A percentile compares a stretch with the other conserved stretches of the same genome.
These are phyloP conservation scores for Deinandra increscens DNA, from an alignment of 129 eudicot species.

Conservation along the genomic window DNA sequence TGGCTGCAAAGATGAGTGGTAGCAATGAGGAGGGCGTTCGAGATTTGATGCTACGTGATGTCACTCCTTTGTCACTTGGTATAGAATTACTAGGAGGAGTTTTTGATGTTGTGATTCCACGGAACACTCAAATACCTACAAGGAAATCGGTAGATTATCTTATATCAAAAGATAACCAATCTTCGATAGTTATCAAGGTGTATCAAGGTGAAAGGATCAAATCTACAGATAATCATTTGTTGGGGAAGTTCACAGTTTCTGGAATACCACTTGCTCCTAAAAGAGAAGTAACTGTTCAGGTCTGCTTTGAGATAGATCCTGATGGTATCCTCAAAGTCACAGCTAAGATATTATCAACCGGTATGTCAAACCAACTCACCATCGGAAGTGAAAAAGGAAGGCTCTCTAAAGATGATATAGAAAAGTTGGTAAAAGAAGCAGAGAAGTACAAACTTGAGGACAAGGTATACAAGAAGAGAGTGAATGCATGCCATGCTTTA, in stretches of 20 bases:
- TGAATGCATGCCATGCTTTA: conserved; percentile 10
- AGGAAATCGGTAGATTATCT: not conserved
- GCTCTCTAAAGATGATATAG: conserved; percentile 19
- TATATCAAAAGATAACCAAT: not conserved
- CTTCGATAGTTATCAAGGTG: not conserved
- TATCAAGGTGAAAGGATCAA: conserved; percentile 27
- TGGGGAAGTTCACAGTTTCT: conserved; percentile 2
- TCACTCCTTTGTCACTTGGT: conserved; percentile 27
- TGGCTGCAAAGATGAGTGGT: conserved; percentile 25
- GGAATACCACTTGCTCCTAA: conserved; percentile 25
- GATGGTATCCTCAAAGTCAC: conserved; percentile 23
- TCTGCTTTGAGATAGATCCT: conserved; percentile 23
- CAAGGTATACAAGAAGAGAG: conserved; percentile 8
- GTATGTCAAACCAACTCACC: not conserved
- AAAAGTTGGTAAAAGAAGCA: conserved; percentile 25
- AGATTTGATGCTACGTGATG: conserved; percentile 8
- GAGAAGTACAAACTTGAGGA: conserved; percentile 25
- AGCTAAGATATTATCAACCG: not conserved
- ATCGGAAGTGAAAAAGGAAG: conserved; percentile 15
- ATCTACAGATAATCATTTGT: conserved; percentile 16
- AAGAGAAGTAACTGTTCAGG: not conserved
- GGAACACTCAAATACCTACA: conserved; percentile 25
- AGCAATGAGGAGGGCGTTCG: not conserved
- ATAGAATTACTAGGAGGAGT: not conserved
- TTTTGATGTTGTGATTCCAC: conserved; percentile 13